phyloP scores from a whole-genome alignment of 1,139 yeast genomes.

The Diutina sp. region DNA sequence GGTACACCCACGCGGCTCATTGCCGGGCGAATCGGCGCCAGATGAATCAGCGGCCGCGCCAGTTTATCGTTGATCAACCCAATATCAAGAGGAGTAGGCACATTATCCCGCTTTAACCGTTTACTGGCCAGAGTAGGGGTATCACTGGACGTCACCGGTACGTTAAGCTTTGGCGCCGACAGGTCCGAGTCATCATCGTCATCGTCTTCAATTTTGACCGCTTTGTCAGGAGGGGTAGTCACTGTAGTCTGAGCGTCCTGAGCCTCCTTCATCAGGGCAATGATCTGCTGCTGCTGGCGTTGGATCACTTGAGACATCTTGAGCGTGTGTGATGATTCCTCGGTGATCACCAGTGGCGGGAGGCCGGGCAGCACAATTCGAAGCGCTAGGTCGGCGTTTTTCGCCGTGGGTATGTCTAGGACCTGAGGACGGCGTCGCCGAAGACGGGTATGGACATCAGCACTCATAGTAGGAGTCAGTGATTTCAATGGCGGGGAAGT shows the following conservation, averaged over 20 bases:
- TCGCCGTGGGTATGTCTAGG: not conserved
- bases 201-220: not conserved
- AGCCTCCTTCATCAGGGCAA: conserved; percentile 1
- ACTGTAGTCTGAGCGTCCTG: not conserved
- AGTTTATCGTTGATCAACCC: not conserved
- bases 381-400: not conserved
- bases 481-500: not conserved
- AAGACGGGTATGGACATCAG: not conserved
- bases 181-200: not conserved
- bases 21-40: not conserved
- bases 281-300: not conserved
- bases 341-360: not conserved
- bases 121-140: not conserved
- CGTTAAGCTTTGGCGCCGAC: not conserved
- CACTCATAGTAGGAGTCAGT: not conserved
- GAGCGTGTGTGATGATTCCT: not conserved
- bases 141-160: not conserved
- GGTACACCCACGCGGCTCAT: not conserved
- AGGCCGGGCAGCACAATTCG: not conserved
- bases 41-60: not conserved
- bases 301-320: not conserved
- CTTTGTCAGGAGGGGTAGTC: not conserved
- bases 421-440: not conserved
- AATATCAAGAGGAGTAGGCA: not conserved
- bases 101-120: not conserved